Evolutionary conservation across 495 filamentous ascomycete genomes (phyloP).

Genomic region (Xylaria scruposa): DNA sequence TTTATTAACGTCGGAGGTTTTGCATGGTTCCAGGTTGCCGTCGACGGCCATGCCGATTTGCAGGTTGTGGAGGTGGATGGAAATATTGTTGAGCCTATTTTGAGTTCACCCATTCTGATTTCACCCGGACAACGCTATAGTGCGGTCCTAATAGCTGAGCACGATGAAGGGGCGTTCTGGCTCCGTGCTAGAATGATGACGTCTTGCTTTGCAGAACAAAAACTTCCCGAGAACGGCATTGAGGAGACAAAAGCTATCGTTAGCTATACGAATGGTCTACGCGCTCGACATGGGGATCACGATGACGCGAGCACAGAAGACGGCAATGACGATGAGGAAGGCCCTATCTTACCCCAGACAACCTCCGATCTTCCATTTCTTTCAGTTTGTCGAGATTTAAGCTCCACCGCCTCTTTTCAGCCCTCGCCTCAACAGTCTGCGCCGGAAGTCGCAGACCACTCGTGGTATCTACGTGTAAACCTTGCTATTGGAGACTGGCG

Average conservation of each 20-base stretch:
- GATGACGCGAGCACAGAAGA: constrained; percentile 46
- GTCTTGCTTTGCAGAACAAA: constrained; percentile 58
- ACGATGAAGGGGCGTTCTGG: constrained; percentile 64
- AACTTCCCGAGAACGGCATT: constrained; percentile 50
- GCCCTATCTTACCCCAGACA: constrained; percentile 42
- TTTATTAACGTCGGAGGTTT: constrained; percentile 71
- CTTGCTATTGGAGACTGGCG: constrained; percentile 63
- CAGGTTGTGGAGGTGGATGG: constrained; percentile 77
- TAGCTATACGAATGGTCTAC: constrained; percentile 42
- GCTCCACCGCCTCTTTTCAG: constrained; percentile 42
- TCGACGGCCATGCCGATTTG: constrained; percentile 54
- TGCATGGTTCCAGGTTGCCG: constrained; percentile 61
- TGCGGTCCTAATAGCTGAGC: constrained; percentile 64
- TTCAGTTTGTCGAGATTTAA: constrained; percentile 52
- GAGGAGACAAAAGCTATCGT: constrained; percentile 64
- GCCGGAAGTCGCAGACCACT: constrained; percentile 51
- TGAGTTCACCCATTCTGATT: constrained; percentile 56
- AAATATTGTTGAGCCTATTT: constrained; percentile 63
- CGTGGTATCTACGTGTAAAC: constrained; percentile 57
- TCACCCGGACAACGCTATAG: constrained; percentile 75
- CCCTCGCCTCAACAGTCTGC: constrained; percentile 49
- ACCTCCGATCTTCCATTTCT: constrained; percentile 45
- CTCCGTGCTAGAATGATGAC: constrained; percentile 63
- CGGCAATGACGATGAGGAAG: constrained; percentile 28
- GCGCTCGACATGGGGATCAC: constrained; percentile 34